Percentiles rank a stretch among this genome's conserved stretches.
Conservation (phyloP, 306 rosid genomes). For the Pueraria montana region DNA sequence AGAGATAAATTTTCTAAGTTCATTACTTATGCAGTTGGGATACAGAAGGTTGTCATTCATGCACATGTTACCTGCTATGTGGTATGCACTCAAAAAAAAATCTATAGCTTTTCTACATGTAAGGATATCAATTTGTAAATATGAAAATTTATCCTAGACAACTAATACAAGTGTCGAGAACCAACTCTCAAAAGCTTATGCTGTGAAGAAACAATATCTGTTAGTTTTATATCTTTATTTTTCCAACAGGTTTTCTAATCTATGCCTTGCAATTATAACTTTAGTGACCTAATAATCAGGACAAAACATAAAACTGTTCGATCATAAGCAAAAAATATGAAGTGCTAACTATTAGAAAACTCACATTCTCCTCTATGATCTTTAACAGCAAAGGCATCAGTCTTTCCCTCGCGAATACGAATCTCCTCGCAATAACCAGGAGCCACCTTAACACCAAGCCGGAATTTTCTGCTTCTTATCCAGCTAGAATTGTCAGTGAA, state of each 20-base stretch:
- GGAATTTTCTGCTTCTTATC: conserved; percentile 88
- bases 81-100: background rate
- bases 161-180: background rate
- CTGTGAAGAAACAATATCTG: background rate
- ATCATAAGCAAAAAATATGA: background rate
- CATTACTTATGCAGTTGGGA: background rate
- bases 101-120: background rate
- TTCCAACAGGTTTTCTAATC: background rate
- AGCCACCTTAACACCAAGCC: conserved; percentile 82
- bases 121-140: conserved; percentile 9
- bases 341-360: conserved; percentile 44
- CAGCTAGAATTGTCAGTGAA: conserved; percentile 96
- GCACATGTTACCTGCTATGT: background rate
- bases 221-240: background rate
- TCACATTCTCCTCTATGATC: conserved; percentile 97
- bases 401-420: conserved; percentile 83
- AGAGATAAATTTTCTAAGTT: background rate
- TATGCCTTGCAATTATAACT: background rate
- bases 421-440: conserved; percentile 70
- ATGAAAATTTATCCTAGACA: background rate
- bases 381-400: conserved; percentile 85
- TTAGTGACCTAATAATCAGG: background rate
- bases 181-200: background rate
- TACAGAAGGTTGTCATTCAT: background rate
- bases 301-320: background rate